phyloP scores from a whole-genome alignment of 225 moss, liverwort and hornwort species.

The Sphagnum tenellum region DNA sequence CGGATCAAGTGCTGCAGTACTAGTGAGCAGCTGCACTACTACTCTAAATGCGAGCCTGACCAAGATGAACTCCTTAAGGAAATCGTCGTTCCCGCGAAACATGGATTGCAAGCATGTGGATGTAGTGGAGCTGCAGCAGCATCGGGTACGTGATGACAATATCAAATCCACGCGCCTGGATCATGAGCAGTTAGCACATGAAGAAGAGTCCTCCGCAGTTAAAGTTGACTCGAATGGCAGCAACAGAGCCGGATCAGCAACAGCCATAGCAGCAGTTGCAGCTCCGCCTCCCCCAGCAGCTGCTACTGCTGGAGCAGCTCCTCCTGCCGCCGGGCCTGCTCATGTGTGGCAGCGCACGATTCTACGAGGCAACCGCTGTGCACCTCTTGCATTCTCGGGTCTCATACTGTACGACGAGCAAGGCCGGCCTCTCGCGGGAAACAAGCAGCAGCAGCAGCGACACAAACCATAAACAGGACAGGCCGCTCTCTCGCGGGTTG shows the following conservation, averaged over 20 bases:
- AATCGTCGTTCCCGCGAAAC: conserved; percentile 21
- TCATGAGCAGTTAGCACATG: conserved; percentile 3
- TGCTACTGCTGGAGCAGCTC: no score
- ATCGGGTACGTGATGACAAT: no score
- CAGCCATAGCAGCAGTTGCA: no score
- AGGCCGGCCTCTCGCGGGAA: conserved; percentile 17
- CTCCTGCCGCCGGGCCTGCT: no score
- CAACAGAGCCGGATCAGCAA: no score
- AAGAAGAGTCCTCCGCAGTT: conserved; percentile 14
- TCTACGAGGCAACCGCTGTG: conserved; percentile 43
- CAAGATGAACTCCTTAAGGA: conserved; percentile 43
- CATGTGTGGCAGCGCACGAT: conserved; percentile 41
- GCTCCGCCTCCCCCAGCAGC: no score
- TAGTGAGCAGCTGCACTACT: no score
- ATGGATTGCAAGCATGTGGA: conserved; percentile 32
- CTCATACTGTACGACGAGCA: conserved; percentile 55
- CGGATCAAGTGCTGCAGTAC: no score
- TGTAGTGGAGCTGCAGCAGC: conserved; percentile 18
- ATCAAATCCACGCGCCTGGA: conserved; percentile 2
- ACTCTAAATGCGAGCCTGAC: background rate
- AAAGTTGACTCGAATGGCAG: no score
- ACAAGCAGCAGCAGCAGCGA: no score
- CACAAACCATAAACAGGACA: no score
- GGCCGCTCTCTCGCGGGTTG: no score
- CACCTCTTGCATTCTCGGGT: conserved; percentile 42